phyloP scores from a whole-genome alignment of 1,139 yeast species.

The Kluyveromyces sp. region DNA sequence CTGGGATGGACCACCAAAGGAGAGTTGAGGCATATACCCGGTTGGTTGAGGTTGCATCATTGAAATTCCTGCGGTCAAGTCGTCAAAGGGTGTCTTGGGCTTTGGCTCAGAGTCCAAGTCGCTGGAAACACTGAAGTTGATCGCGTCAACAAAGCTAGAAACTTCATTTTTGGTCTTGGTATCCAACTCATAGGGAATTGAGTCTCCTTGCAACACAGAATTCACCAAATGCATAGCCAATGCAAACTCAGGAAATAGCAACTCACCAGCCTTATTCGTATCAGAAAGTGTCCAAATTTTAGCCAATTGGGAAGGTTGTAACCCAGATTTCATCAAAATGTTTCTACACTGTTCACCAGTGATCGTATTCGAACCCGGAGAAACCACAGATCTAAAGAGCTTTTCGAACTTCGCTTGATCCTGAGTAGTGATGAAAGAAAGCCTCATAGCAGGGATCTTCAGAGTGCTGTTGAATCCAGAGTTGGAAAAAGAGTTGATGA shows the following conservation, averaged over 20 bases:
- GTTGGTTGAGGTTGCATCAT: constrained; percentile 32
- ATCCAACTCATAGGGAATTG: constrained; percentile 67
- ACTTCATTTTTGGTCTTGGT: constrained; percentile 75
- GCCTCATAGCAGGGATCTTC: constrained; percentile 59
- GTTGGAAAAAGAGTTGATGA: constrained; percentile 32
- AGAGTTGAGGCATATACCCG: constrained; percentile 26
- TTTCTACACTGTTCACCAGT: constrained; percentile 73
- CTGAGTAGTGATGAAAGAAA: constrained; percentile 74
- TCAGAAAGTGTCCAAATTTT: constrained; percentile 90
- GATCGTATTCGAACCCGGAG: constrained; percentile 69
- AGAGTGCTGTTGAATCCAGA: constrained; percentile 34
- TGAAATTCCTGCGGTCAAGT: constrained; percentile 21
- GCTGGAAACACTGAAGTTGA: constrained; percentile 67
- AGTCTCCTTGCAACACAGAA: constrained; percentile 65
- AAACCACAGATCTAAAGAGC: constrained; percentile 68
- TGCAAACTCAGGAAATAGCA: constrained; percentile 91
- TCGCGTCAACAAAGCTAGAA: constrained; percentile 77
- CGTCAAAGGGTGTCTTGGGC: constrained; percentile 29
- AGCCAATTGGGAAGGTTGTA: constrained; percentile 69
- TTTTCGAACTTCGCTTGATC: constrained; percentile 85
- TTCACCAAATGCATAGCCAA: constrained; percentile 86
- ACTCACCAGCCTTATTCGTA: constrained; percentile 74
- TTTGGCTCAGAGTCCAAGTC: constrained; percentile 14
- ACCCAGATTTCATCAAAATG: constrained; percentile 72
- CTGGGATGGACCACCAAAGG: constrained; percentile 23